phyloP scores from a whole-genome alignment of 2,329 filamentous ascomycete species.

The Drechslerella stenobrocha region DNA sequence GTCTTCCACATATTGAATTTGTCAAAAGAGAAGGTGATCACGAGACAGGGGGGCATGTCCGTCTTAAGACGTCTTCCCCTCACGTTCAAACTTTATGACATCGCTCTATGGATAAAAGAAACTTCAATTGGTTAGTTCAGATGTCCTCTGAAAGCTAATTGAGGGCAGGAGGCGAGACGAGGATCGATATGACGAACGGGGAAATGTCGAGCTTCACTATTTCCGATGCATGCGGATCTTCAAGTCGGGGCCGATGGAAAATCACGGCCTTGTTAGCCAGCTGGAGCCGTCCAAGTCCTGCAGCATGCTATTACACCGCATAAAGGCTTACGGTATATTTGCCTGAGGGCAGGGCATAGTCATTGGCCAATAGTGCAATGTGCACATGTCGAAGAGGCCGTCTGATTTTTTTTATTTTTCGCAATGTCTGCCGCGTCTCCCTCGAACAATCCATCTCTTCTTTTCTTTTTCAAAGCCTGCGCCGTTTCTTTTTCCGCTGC shows the following conservation, averaged over 20 bases:
- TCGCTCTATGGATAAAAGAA: slow-evolving; percentile 44
- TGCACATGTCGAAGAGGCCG: neutral
- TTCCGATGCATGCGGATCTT: neutral
- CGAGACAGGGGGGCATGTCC: slow-evolving; percentile 37
- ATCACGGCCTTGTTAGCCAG: slow-evolving; percentile 2
- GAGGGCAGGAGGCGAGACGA: no score
- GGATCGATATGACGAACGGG: neutral
- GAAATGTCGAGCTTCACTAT: slow-evolving; percentile 4
- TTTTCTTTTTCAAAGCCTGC: slow-evolving; percentile 19
- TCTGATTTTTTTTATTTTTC: slow-evolving; percentile 27
- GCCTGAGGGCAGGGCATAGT: slow-evolving; percentile 15
- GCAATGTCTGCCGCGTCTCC: slow-evolving; percentile 49
- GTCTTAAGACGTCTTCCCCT: slow-evolving; percentile 29
- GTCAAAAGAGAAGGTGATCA: slow-evolving; percentile 42
- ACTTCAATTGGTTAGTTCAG: slow-evolving; percentile 24
- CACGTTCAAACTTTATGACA: slow-evolving; percentile 36
- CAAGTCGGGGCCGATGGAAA: slow-evolving; percentile 1
- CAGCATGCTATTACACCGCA: slow-evolving; percentile 47
- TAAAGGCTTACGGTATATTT: slow-evolving; percentile 11
- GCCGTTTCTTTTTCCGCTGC: slow-evolving; percentile 2
- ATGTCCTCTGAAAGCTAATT: slow-evolving; percentile 1
- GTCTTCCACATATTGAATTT: slow-evolving; percentile 24
- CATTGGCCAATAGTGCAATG: slow-evolving; percentile 2
- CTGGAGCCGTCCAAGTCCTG: slow-evolving; percentile 26
- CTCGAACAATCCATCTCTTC: slow-evolving; percentile 11